Conservation (phyloP, 2,329 filamentous ascomycete genomes). For the Rhynchosporium secalis region DNA sequence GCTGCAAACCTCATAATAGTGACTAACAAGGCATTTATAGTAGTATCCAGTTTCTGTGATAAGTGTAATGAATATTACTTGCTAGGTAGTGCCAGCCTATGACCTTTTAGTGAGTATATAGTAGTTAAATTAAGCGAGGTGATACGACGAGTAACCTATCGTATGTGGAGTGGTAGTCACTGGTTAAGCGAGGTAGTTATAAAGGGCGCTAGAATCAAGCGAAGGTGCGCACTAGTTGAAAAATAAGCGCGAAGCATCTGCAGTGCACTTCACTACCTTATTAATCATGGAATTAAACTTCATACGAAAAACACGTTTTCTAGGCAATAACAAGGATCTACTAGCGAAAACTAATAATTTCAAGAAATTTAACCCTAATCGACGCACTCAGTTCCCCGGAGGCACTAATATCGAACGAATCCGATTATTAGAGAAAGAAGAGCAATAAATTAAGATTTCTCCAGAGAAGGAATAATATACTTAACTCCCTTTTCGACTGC, state of each 20-base stretch:
- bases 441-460: neutral
- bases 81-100: neutral
- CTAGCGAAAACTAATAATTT: neutral
- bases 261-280: neutral
- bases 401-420: neutral
- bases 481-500: neutral
- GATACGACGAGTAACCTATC: neutral
- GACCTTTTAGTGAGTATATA: neutral
- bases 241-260: neutral
- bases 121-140: conserved; percentile 2
- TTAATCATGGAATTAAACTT: neutral
- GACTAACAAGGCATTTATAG: conserved; percentile 25
- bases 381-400: neutral
- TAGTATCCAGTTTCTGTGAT: neutral
- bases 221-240: neutral
- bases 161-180: neutral
- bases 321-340: neutral
- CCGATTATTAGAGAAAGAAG: neutral
- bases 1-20: neutral
- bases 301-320: conserved; percentile 1
- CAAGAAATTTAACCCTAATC: neutral
- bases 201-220: neutral
- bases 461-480: conserved; percentile 1
- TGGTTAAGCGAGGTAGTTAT: neutral
- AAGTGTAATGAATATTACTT: neutral